phyloP scores from a whole-genome alignment of 192 early-diverging fungal genomes.

The Gigaspora rosea region DNA sequence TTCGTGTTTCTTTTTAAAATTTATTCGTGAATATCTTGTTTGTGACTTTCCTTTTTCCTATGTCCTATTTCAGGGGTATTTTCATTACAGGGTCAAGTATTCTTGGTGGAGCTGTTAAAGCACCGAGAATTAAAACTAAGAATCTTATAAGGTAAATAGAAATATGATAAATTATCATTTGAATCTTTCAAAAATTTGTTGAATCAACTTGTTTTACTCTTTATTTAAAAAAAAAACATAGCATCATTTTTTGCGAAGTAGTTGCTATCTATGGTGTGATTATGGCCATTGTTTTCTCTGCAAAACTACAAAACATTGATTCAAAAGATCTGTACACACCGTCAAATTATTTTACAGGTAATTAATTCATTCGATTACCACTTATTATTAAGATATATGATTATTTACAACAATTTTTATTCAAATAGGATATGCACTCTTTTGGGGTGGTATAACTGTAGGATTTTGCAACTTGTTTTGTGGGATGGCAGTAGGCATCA shows the following conservation, averaged over 20 bases:
- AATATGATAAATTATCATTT: too few relatives aligned
- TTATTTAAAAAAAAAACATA: conserved; percentile 26
- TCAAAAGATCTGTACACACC: conserved; percentile 48
- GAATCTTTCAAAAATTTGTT: too few relatives aligned
- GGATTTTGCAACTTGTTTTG: conserved; percentile 93
- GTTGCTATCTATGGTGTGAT: conserved; percentile 99
- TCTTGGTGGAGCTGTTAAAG: conserved; percentile 84
- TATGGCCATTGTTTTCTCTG: conserved; percentile 95
- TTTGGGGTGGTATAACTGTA: conserved; percentile 96
- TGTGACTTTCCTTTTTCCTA: neutral
- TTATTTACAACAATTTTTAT: too few relatives aligned
- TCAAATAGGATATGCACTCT: conserved; percentile 82
- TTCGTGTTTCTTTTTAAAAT: too few relatives aligned
- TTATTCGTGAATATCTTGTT: neutral
- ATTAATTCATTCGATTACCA: conserved; percentile 4
- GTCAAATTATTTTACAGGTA: conserved; percentile 81
- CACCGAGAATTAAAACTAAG: conserved; percentile 93
- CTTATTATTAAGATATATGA: too few relatives aligned
- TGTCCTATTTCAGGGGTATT: conserved; percentile 76
- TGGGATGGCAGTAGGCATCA: conserved; percentile 90
- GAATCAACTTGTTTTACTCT: neutral
- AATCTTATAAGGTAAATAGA: conserved; percentile 83
- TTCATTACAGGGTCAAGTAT: conserved; percentile 89
- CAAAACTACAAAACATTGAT: conserved; percentile 71
- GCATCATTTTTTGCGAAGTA: conserved; percentile 99